Conservation (phyloP, 148 eudicot species). For the Salicornia ramosissima region DNA sequence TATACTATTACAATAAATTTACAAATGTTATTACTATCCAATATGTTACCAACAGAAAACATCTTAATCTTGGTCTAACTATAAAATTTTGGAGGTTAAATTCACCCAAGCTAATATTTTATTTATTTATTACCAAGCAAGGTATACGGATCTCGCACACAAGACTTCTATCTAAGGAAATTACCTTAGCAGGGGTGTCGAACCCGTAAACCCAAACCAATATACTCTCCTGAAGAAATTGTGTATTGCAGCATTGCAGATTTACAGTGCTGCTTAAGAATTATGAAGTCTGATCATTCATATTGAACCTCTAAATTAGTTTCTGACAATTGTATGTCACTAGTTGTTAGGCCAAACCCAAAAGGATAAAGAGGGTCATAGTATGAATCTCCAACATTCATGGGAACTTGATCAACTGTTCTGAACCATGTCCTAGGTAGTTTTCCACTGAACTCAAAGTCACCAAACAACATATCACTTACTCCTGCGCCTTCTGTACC, state of each 20-base stretch:
- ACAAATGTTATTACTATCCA: no score
- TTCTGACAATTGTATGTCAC: background rate
- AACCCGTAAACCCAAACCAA: background rate
- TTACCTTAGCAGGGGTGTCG: no score
- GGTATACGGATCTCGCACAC: no score
- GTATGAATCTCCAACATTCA: constrained; percentile 29
- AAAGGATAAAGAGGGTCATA: constrained; percentile 35
- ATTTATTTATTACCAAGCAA: no score
- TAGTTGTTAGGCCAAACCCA: constrained; percentile 27
- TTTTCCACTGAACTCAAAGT: constrained; percentile 31
- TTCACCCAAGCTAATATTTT: no score
- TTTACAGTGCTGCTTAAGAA: background rate
- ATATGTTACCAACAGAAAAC: no score
- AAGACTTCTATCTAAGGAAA: no score
- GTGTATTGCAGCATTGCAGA: background rate
- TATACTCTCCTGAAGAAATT: background rate
- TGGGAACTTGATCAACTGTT: constrained; percentile 30
- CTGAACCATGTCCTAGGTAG: constrained; percentile 31
- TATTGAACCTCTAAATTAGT: constrained; percentile 5
- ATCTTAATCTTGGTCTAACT: no score
- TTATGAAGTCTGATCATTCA: constrained; percentile 1
- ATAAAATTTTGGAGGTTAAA: no score
- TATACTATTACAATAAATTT: no score
- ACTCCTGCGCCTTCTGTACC: constrained; percentile 35
- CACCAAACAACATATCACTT: constrained; percentile 34